A percentile compares a stretch with the other conserved stretches of the same genome.
Evolutionary conservation across 768 basidiomycete species (phyloP).

Genomic region (Clitopilus hobsonii): DNA sequence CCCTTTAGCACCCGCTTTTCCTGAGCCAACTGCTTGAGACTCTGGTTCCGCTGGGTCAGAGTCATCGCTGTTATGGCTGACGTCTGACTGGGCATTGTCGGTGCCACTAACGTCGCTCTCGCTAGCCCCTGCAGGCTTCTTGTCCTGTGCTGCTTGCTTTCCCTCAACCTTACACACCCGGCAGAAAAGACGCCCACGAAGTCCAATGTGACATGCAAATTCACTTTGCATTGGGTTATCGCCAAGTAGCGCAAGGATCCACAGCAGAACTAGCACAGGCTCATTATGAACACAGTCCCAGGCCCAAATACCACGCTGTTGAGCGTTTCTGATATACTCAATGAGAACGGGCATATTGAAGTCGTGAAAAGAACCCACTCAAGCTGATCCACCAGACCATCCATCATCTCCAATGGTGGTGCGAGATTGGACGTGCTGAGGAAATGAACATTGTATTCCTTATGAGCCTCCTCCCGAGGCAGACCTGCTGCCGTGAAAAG

Average conservation of each 20-base stretch:
- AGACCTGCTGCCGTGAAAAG: conserved; percentile 32
- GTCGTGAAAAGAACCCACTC: background rate
- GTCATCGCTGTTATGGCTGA: no score
- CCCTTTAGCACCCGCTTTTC: background rate
- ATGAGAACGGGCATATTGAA: background rate
- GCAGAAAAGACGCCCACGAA: conserved; percentile 34
- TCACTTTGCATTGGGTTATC: conserved; percentile 47
- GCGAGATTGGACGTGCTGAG: conserved; percentile 35
- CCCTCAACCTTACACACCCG: conserved; percentile 31
- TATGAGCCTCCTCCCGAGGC: conserved; percentile 17
- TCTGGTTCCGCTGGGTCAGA: background rate
- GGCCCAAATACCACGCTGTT: conserved; percentile 29
- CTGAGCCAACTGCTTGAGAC: background rate
- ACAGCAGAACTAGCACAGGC: conserved; percentile 22
- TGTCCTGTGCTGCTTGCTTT: conserved; percentile 8
- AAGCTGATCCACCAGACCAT: conserved; percentile 21
- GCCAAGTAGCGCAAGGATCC: conserved; percentile 28
- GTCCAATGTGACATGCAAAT: conserved; percentile 38
- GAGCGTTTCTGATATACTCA: conserved; percentile 14
- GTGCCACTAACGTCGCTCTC: background rate
- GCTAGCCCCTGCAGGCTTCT: conserved; percentile 6
- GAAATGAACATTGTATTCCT: conserved; percentile 35
- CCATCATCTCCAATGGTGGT: conserved; percentile 37
- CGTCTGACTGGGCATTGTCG: background rate
- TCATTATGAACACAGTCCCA: conserved; percentile 28